phyloP scores from a whole-genome alignment of 306 rosid species.

The Quercus alba region DNA sequence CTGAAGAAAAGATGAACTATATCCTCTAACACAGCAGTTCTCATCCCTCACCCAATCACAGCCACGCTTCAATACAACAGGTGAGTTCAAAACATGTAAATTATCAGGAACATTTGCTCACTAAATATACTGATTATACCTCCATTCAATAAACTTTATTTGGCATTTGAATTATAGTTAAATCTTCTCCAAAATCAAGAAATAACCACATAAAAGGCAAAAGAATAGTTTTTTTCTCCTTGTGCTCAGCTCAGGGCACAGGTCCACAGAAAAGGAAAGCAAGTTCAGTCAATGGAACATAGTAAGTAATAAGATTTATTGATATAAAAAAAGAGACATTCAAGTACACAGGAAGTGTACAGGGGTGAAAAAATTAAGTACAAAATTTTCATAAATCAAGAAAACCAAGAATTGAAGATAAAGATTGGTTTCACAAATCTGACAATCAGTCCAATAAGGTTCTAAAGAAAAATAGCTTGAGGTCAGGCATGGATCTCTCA shows the following conservation, averaged over 20 bases:
- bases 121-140: background rate
- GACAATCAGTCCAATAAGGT: no score
- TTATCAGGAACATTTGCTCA: background rate
- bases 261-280: no score
- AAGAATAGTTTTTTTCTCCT: background rate
- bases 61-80: conserved; percentile 37
- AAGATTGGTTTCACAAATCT: no score
- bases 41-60: conserved; percentile 21
- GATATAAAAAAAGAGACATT: no score
- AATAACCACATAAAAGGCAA: background rate
- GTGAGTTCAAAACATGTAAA: conserved; percentile 21
- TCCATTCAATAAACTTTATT: background rate
- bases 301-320: conserved; percentile 26
- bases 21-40: conserved; percentile 1
- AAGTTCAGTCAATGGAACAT: no score
- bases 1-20: conserved; percentile 37
- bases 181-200: background rate
- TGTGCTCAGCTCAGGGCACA: background rate
- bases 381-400: no score
- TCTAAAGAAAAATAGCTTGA: no score
- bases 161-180: background rate
- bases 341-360: no score
- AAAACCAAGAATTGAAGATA: no score
- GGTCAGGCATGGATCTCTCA: no score
- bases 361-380: no score